These are phyloP conservation scores for Alternaria dauci DNA, from an alignment of 2,329 filamentous ascomycete genomes.

Conservation along the genomic window DNA sequence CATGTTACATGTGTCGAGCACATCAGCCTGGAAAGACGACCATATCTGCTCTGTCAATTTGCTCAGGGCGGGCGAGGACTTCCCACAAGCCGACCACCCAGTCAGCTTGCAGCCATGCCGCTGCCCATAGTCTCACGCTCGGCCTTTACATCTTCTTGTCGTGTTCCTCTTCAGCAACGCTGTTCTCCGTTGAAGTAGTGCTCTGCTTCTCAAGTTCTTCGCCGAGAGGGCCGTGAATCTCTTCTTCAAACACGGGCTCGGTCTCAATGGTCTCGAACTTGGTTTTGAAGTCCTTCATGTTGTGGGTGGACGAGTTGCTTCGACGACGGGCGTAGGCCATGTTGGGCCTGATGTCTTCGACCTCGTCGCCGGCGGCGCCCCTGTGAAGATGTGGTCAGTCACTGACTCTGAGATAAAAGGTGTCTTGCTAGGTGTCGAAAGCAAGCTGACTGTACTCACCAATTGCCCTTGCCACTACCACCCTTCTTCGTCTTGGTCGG, in stretches of 20 bases:
- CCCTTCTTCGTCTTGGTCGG: slow-evolving; percentile 98
- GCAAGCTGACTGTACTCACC: slow-evolving; percentile 65
- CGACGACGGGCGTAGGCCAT: slow-evolving; percentile 87
- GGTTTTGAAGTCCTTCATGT: slow-evolving; percentile 84
- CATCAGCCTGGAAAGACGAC: slow-evolving; percentile 22
- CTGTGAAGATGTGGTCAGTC: slow-evolving; percentile 58
- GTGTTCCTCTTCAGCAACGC: slow-evolving; percentile 64
- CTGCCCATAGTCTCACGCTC: background rate
- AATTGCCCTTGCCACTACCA: slow-evolving; percentile 90
- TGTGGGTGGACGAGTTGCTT: slow-evolving; percentile 84
- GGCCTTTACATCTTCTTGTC: slow-evolving; percentile 55
- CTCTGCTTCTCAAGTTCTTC: slow-evolving; percentile 66
- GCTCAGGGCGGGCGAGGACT: slow-evolving; percentile 19
- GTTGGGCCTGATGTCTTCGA: slow-evolving; percentile 83
- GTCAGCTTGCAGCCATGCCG: slow-evolving; percentile 29
- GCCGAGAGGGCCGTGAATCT: slow-evolving; percentile 72
- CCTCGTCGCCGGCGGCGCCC: slow-evolving; percentile 84
- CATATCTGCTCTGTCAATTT: slow-evolving; percentile 21
- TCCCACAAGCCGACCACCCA: slow-evolving; percentile 37
- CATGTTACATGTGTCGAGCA: slow-evolving; percentile 37
- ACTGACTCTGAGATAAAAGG: background rate
- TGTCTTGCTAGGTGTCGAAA: background rate
- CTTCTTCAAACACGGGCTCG: slow-evolving; percentile 92
- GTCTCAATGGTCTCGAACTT: slow-evolving; percentile 93
- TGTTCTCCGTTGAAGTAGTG: slow-evolving; percentile 62